phyloP scores from a whole-genome alignment of 148 eudicot genomes.

The Amaranthus palmeri region DNA sequence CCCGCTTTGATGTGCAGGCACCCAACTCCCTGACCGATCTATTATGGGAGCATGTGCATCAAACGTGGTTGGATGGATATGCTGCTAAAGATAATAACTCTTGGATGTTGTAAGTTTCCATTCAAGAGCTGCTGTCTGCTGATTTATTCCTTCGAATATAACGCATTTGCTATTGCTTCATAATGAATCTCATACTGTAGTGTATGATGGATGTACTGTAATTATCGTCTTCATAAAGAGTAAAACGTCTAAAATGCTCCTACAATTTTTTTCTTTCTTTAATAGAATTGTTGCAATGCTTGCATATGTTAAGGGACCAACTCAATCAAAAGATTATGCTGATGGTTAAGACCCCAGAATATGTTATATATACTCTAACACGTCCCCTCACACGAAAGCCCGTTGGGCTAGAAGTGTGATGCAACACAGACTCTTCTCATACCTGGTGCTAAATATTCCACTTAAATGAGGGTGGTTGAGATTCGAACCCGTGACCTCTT shows the following conservation, averaged over 20 bases:
- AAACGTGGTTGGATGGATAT: conserved; percentile 53
- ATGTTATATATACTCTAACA: too few relatives aligned
- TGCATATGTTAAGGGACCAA: too few relatives aligned
- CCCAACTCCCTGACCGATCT: conserved; percentile 40
- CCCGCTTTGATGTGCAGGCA: conserved; percentile 34
- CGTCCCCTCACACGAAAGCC: too few relatives aligned
- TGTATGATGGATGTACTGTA: conserved; percentile 11
- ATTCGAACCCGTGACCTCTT: too few relatives aligned
- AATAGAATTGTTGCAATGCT: too few relatives aligned
- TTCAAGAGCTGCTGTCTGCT: background rate
- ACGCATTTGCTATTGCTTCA: background rate
- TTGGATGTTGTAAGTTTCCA: conserved; percentile 42
- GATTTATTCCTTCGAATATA: conserved; percentile 4
- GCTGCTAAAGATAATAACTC: conserved; percentile 28
- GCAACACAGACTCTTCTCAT: too few relatives aligned
- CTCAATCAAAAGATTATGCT: too few relatives aligned
- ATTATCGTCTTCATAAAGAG: background rate
- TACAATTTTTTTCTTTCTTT: too few relatives aligned
- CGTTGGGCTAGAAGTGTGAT: too few relatives aligned
- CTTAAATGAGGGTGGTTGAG: too few relatives aligned
- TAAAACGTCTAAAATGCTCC: background rate
- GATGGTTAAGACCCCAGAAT: too few relatives aligned
- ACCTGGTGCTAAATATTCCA: too few relatives aligned
- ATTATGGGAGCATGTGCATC: conserved; percentile 68
- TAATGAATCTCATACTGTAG: conserved; percentile 2